These are phyloP conservation scores for Pseudozyma sp. DNA, from an alignment of 1,284 basidiomycete genomes.

Conservation along the genomic window DNA sequence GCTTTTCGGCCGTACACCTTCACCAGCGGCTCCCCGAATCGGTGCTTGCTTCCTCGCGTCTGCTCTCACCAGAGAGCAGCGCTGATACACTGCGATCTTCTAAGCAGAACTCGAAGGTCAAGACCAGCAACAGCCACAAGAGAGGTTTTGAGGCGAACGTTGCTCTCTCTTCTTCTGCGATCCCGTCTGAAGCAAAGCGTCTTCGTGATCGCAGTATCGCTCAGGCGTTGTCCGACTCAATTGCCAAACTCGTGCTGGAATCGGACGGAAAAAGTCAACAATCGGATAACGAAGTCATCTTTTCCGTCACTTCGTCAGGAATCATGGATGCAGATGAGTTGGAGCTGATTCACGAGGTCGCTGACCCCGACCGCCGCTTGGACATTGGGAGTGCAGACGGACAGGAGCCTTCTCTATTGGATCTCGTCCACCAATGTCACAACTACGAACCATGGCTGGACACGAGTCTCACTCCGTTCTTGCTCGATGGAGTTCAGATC, in stretches of 20 bases:
- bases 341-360: conserved; percentile 28
- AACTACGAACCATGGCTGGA: conserved; percentile 65
- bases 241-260: conserved; percentile 43
- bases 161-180: conserved; percentile 14
- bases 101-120: neutral
- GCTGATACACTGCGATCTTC: conserved; percentile 19
- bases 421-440: conserved; percentile 56
- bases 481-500: conserved; percentile 59
- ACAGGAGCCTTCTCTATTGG: conserved; percentile 38
- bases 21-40: conserved; percentile 18
- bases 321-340: conserved; percentile 24
- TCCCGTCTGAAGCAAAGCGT: conserved; percentile 38
- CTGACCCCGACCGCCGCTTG: conserved; percentile 22
- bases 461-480: conserved; percentile 43
- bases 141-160: neutral
- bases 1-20: neutral
- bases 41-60: conserved; percentile 23
- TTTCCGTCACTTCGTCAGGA: conserved; percentile 33
- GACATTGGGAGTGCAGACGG: neutral
- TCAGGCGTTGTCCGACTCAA: conserved; percentile 31
- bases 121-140: neutral
- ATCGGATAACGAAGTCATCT: conserved; percentile 32
- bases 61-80: conserved; percentile 26
- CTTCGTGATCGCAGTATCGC: conserved; percentile 33
- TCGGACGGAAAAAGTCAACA: conserved; percentile 13